A percentile compares a stretch with the other conserved stretches of the same genome.
Evolutionary conservation across 768 basidiomycete genomes (phyloP).

Genomic region (Pleurotus salmoneostramineus): DNA sequence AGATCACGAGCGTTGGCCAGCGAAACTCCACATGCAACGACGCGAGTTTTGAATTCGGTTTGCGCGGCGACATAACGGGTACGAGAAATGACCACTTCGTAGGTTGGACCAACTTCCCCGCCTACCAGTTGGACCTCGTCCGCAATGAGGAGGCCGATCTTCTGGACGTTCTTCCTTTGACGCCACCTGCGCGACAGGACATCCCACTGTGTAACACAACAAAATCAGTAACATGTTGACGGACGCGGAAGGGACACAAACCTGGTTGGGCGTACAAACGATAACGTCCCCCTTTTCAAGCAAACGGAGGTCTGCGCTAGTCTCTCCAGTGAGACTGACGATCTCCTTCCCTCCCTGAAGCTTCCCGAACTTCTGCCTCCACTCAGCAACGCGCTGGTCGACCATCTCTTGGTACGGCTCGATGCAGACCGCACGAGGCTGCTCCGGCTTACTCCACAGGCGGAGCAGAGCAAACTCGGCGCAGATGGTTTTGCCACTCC

Average conservation of each 20-base stretch:
- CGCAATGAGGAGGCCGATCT: conserved; percentile 86
- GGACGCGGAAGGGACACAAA: conserved; percentile 27
- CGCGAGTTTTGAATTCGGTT: conserved; percentile 87
- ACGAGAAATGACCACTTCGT: conserved; percentile 93
- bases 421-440: conserved; percentile 86
- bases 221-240: neutral
- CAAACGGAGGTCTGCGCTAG: conserved; percentile 84
- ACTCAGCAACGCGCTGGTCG: conserved; percentile 83
- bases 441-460: conserved; percentile 88
- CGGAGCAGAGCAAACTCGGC: conserved; percentile 94
- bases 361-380: conserved; percentile 77
- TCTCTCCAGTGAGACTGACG: conserved; percentile 90
- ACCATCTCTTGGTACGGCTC: conserved; percentile 99
- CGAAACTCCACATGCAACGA: conserved; percentile 93
- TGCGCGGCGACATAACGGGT: conserved; percentile 97
- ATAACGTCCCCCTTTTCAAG: conserved; percentile 91
- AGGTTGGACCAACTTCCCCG: conserved; percentile 92
- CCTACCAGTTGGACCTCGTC: conserved; percentile 96
- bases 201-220: conserved; percentile 71
- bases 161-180: conserved; percentile 95
- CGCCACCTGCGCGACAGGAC: conserved; percentile 92
- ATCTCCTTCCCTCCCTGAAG: conserved; percentile 94
- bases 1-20: conserved; percentile 94
- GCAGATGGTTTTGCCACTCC: conserved; percentile 95
- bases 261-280: conserved; percentile 90